A percentile compares a stretch with the other conserved stretches of the same genome.
Conservation (phyloP, 345 rosid species). For the Populus euphratica region DNA sequence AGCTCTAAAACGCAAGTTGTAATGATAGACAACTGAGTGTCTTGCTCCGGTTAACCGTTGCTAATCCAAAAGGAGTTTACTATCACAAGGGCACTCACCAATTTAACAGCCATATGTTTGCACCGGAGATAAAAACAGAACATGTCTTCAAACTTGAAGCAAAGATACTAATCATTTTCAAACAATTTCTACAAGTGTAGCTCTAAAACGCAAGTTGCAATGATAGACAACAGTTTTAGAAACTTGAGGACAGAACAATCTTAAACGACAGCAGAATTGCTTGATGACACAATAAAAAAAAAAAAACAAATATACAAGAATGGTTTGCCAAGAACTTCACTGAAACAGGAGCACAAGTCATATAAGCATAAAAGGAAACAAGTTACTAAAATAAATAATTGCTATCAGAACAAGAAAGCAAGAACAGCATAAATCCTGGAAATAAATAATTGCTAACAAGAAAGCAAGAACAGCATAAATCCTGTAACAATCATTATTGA, state of each 20-base stretch:
- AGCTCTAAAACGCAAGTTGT: background rate
- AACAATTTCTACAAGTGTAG: background rate
- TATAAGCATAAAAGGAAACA: background rate
- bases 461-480: no score
- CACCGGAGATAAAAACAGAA: slow-evolving; percentile 3
- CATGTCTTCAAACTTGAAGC: background rate
- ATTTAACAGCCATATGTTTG: slow-evolving; percentile 76
- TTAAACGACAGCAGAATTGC: background rate
- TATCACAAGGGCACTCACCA: slow-evolving; percentile 81
- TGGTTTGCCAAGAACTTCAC: background rate
- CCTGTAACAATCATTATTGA: background rate
- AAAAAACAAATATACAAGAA: no score
- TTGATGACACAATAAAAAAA: no score
- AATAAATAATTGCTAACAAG: no score
- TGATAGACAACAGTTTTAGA: no score
- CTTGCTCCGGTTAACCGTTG: no score
- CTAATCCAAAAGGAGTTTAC: slow-evolving; percentile 9
- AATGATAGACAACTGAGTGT: no score
- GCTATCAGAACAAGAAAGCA: background rate
- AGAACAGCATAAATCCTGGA: no score
- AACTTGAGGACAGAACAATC: background rate
- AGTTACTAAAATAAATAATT: background rate
- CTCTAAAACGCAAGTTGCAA: background rate
- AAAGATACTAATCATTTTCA: background rate
- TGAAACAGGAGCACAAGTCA: background rate